Evolutionary conservation across 2,329 filamentous ascomycete species (phyloP).

Genomic region (Curvularia sp.): DNA sequence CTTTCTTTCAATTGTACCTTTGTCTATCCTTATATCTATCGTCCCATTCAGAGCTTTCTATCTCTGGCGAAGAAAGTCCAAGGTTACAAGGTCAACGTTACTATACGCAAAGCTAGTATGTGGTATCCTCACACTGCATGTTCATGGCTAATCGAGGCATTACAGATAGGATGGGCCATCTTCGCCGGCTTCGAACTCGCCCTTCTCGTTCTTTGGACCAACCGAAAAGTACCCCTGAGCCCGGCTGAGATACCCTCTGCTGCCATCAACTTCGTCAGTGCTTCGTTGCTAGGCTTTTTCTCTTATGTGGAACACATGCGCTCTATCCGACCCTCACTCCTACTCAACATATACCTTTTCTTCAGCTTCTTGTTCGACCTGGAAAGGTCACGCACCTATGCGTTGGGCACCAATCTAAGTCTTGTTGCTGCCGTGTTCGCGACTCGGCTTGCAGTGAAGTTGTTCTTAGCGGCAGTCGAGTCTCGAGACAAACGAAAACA

Average conservation of each 20-base stretch:
- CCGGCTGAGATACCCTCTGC: constrained; percentile 39
- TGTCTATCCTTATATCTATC: constrained; percentile 39
- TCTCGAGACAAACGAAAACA: constrained; percentile 54
- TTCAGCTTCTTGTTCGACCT: constrained; percentile 56
- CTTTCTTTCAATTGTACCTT: constrained; percentile 43
- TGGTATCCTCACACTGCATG: too few species aligned
- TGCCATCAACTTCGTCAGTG: constrained; percentile 36
- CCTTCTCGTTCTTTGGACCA: constrained; percentile 39
- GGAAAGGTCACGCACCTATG: constrained; percentile 55
- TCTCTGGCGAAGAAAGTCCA: constrained; percentile 36
- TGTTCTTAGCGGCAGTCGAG: constrained; percentile 55
- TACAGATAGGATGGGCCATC: constrained; percentile 33
- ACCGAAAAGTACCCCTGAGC: constrained; percentile 19
- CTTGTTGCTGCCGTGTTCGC: constrained; percentile 54
- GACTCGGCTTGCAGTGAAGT: constrained; percentile 52
- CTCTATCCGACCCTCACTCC: constrained; percentile 55
- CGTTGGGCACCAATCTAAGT: constrained; percentile 39
- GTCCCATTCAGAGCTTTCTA: constrained; percentile 39
- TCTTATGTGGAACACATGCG: constrained; percentile 58
- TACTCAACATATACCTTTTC: constrained; percentile 58
- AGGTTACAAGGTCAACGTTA: constrained; percentile 32
- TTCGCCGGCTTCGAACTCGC: constrained; percentile 40
- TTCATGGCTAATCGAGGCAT: background rate
- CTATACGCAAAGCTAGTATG: constrained; percentile 40
- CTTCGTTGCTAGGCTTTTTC: constrained; percentile 46